Base-by-base conservation (phyloP, 208 protist genomes). In the Acanthamoeba lenticulata region DNA sequence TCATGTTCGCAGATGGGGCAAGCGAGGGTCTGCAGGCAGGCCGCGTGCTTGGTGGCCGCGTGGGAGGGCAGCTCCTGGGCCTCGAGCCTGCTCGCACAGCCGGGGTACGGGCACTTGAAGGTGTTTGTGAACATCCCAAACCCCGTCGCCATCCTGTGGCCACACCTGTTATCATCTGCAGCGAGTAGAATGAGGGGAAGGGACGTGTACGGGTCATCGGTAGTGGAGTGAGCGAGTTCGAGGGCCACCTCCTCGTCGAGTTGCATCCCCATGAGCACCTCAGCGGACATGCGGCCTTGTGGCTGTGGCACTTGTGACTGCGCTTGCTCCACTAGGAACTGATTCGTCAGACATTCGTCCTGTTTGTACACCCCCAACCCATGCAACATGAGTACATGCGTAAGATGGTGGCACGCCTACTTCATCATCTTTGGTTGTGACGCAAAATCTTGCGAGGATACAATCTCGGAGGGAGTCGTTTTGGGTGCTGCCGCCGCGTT, bases 1-100 rank as follows among this genome's bases (percentile, higher is more conserved):
- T 88, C 79, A 29, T 62, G 44, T 27, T 17, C 27, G 79, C 79
- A 88, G 29, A 88, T 88, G 42, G 79, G 79, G n/a, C 79, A 88
- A n/a, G 24, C 29, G 13, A 88, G 40, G 9, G 40, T 34, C 32
- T 88, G 79, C 45, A 24, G 9, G 45, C 79, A 88, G 79, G 79
- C 6, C 6, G 45, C 6, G 29, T 88, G 79, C 21, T 62, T 34
- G 7, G 21, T 88, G n/a, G 9, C 29, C 5, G 79, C 79, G n/a
- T 88, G 79, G 15, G 79, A 49, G 6, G 79, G 79, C 15, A 88
- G 47, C 45, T 88, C 44, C 5, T 88, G 32, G 42, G 79, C 47
- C 17, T 88, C 79, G 29, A 88, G 27, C 21, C 29, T 17, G 19
- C 17, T 32, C 7, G 19, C 27, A 34, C 79, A 88, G 32, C 27